phyloP scores from a whole-genome alignment of 257 asterid species.

The Solanum etuberosum region DNA sequence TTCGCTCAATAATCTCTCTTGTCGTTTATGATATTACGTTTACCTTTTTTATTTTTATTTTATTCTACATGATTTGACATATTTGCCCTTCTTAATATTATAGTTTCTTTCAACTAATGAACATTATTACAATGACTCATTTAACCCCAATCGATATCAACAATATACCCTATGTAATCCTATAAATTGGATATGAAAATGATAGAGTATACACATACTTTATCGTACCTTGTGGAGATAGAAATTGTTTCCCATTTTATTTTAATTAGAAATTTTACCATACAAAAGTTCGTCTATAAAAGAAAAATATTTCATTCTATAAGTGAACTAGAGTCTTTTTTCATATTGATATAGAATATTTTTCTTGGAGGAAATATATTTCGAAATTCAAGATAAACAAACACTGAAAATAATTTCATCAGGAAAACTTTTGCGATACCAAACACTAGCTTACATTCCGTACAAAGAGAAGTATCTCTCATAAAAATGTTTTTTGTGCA shows the following conservation, averaged over 20 bases:
- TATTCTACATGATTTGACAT: background rate
- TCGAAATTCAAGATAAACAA: background rate
- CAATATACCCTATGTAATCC: fast-evolving
- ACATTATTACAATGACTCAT: background rate
- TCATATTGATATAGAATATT: background rate
- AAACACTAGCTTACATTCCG: background rate
- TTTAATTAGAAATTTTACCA: background rate
- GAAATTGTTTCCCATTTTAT: background rate
- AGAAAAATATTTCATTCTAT: too few relatives aligned
- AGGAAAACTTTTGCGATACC: background rate
- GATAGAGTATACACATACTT: background rate
- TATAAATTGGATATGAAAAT: too few relatives aligned
- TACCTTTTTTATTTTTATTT: too few relatives aligned
- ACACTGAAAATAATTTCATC: background rate
- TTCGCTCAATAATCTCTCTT: background rate
- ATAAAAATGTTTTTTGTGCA: background rate
- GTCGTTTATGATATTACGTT: background rate
- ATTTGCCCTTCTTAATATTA: background rate
- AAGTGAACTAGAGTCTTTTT: background rate
- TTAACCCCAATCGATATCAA: too few relatives aligned
- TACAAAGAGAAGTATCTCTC: background rate
- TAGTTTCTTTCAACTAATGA: background rate
- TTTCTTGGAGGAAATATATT: background rate
- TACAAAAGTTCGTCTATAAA: too few relatives aligned
- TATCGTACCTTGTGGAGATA: background rate